Base-by-base conservation (phyloP, 371 early-diverging fungal species). In the Batkoa obscura region DNA sequence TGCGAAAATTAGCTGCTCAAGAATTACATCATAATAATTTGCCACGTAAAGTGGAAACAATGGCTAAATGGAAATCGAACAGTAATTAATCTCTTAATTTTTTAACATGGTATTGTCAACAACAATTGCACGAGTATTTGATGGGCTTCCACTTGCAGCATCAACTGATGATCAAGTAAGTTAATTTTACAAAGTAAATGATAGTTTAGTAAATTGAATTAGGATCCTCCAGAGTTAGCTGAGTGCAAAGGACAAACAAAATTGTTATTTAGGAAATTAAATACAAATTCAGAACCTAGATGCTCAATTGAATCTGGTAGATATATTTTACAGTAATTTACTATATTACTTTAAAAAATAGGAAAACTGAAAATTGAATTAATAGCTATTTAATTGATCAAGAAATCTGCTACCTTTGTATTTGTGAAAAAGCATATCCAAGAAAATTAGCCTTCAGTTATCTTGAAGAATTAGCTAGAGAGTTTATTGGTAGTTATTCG, bases 231-330 rank as follows among this genome's bases (percentile, higher is more conserved):
- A 34, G 88, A 90, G 60, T 78, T 96, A 55, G 73, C 85, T 43
- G 92, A 90, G 60, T 88, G 87, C 77, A 94, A 93, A 62, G 77
- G 80, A 43, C 91, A 94, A 66, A 92, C 93, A 2, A 96, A 92
- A 62, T 75, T 75, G 13, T 76, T 96, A 43, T 87, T 94, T 64
- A 86, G 84, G 59, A 80, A 83, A 60, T 77, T 96, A 42, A 80
- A 76, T 39, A 59, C 78, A 12, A 83, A 90, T 59, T 83, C 94
- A 30, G 94, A 94, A 66, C 84, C 78, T 53, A 72, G 86, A 61
- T 94, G 94, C 67, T 91, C 95, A n/a, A 86, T 96, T 61, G 94
- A 94, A 61, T 83, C 91, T 3, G 87, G 88, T 15, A 78, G 71
- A 48, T 85, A 80, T 64, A 75, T 77, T 35, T 86, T 94, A 63